These are phyloP conservation scores for Trametes cubensis DNA, from an alignment of 768 basidiomycete species.

Conservation along the genomic window DNA sequence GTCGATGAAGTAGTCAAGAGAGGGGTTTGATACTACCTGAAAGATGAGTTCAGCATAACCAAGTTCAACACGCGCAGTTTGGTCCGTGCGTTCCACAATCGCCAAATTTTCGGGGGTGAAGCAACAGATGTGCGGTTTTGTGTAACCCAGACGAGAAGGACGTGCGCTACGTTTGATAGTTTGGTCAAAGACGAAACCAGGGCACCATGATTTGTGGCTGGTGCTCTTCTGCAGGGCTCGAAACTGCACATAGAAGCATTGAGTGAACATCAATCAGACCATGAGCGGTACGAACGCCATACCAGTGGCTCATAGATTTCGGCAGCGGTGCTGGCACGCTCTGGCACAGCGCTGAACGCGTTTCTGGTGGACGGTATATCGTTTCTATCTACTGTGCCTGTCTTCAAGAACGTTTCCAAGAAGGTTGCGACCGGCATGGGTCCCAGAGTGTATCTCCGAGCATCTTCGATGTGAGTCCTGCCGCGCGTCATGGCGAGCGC, in stretches of 20 bases:
- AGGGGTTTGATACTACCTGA: neutral
- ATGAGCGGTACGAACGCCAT: neutral
- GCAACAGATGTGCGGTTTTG: conserved; percentile 17
- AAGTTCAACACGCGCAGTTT: neutral
- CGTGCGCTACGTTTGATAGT: neutral
- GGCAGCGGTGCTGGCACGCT: too few species aligned
- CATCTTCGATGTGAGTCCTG: too few species aligned
- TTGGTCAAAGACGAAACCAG: conserved; percentile 10
- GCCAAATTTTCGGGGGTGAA: neutral
- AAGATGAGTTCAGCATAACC: conserved; percentile 21
- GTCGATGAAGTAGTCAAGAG: conserved; percentile 17
- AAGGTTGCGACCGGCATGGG: too few species aligned
- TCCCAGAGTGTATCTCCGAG: too few species aligned
- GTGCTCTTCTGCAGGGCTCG: neutral
- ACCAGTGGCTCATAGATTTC: conserved; percentile 10
- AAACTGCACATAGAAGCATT: conserved; percentile 23
- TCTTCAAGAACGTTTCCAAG: too few species aligned
- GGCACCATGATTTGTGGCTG: neutral
- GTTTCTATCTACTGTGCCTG: too few species aligned
- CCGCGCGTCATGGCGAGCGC: too few species aligned
- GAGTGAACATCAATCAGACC: neutral
- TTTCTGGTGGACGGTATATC: too few species aligned
- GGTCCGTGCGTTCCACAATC: neutral
- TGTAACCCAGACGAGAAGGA: neutral
- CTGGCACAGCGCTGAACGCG: too few species aligned